These are phyloP conservation scores for Gypsophila paniculata DNA, from an alignment of 179 eudicot genomes.

Conservation along the genomic window DNA sequence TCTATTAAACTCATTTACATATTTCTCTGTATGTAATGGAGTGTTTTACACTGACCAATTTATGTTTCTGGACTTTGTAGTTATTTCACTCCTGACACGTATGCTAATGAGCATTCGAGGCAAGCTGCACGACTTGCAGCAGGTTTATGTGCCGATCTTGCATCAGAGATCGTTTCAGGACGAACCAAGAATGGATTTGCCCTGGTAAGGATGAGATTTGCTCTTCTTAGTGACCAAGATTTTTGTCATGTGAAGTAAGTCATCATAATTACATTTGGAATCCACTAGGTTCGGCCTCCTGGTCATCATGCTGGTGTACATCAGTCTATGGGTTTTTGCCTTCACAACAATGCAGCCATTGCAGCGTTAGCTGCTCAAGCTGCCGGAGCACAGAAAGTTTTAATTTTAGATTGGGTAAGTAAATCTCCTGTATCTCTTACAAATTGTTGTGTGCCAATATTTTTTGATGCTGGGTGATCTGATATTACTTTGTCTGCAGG, in stretches of 20 bases:
- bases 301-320: constrained; percentile 98
- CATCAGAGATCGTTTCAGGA: constrained; percentile 66
- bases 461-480: constrained; percentile 1
- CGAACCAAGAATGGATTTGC: constrained; percentile 95
- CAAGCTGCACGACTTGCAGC: constrained; percentile 97
- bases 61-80: constrained; percentile 37
- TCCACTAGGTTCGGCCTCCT: constrained; percentile 87
- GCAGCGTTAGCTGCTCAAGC: constrained; percentile 85
- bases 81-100: constrained; percentile 94
- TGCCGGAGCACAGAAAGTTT: constrained; percentile 87
- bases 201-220: constrained; percentile 47
- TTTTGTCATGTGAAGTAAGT: constrained; percentile 4
- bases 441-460: constrained; percentile 2
- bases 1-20: background rate
- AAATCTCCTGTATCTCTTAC: constrained; percentile 2
- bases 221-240: constrained; percentile 8
- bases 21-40: background rate
- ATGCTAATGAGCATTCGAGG: constrained; percentile 93
- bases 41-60: constrained; percentile 3
- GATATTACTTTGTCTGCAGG: constrained; percentile 44
- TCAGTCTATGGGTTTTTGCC: constrained; percentile 97
- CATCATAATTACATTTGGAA: constrained; percentile 10
- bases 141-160: constrained; percentile 95
- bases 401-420: constrained; percentile 94
- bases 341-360: constrained; percentile 98